Percentiles rank a stretch among this genome's conserved stretches.
Evolutionary conservation across 2,329 filamentous ascomycete genomes (phyloP).

Genomic region (Epichloe sp.): DNA sequence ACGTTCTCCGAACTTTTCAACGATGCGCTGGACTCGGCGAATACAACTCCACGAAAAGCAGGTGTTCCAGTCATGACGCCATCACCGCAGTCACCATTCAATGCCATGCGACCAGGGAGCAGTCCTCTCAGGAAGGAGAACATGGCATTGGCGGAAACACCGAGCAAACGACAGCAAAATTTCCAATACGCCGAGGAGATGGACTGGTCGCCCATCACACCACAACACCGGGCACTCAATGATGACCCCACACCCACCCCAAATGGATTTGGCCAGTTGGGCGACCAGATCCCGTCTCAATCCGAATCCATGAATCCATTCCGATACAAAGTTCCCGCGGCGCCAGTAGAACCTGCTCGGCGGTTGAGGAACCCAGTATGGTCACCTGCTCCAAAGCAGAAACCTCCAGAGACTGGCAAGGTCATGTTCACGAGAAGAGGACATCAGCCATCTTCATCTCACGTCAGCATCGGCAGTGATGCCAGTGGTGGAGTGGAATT

Average conservation of each 20-base stretch:
- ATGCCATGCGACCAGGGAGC: background rate
- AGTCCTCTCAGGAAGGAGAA: constrained; percentile 6
- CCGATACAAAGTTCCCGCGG: constrained; percentile 56
- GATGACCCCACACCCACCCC: constrained; percentile 24
- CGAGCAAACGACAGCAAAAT: constrained; percentile 6
- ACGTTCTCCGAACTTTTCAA: constrained; percentile 30
- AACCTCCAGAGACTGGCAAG: constrained; percentile 27
- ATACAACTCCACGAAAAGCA: constrained; percentile 6
- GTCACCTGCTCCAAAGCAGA: constrained; percentile 36
- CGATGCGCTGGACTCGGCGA: constrained; percentile 18
- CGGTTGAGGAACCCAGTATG: constrained; percentile 48
- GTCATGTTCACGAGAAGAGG: constrained; percentile 35
- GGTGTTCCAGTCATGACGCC: constrained; percentile 10
- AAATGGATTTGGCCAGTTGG: constrained; percentile 28
- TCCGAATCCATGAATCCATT: constrained; percentile 39
- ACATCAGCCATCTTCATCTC: constrained; percentile 4
- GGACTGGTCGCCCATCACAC: constrained; percentile 58
- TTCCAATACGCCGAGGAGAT: constrained; percentile 44
- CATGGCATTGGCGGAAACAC: constrained; percentile 9
- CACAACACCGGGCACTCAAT: constrained; percentile 42
- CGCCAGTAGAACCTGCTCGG: constrained; percentile 53
- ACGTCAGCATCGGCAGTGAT: constrained; percentile 5
- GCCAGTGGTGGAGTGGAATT: constrained; percentile 28
- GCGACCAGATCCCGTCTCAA: constrained; percentile 29
- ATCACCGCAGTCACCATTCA: constrained; percentile 4